Evolutionary conservation across 805 yeast species (phyloP), one percentile per base, ranked within the genome.

Genomic region (Ogataea methanolica): DNA sequence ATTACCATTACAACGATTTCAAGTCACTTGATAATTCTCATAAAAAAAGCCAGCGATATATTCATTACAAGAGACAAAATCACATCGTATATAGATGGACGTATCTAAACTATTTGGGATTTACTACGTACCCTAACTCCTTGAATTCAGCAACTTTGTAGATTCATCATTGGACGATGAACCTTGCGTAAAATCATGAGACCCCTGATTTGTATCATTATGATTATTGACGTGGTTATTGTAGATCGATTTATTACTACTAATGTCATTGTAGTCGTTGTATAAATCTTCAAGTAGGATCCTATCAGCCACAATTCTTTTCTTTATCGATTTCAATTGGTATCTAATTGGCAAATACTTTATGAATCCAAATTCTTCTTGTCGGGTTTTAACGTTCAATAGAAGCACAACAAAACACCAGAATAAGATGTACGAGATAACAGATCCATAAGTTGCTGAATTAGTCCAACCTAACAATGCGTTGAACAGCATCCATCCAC

Each of bases 381-480:
- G 87, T 45, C 57, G 64, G 16, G 67, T 44, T 50, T 67, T 69
- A 23, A 70, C 60, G 43, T 68, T 66, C 45, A 88, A 64, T 48
- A 73, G 53, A 1, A 67, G 53, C 29, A 84, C 71, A 8, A 79
- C 73, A 4, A 67, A 63, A 1, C 70, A 31, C 97, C 97, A 90
- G 65, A 84, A 90, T 0, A 73, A 46, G 51, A 78, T 75, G 68
- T 90, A 90, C 43, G 90, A 78, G 5, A 76, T 63, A 0, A 90
- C 90, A 19, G 96, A 86, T 4, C 95, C 96, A 61, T 85, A 88
- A 0, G 97, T 90, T 3, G 96, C 97, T 53, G 91, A 80, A 63
- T 90, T 90, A 14, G 94, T 89, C 97, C 97, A 90, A 2, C 97
- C 97, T 43, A 90, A 75, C 5, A 90, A 72, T 1, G 96, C 97